These are phyloP conservation scores for Melanogaster broomeanus DNA, from an alignment of 768 basidiomycete genomes.

Conservation along the genomic window DNA sequence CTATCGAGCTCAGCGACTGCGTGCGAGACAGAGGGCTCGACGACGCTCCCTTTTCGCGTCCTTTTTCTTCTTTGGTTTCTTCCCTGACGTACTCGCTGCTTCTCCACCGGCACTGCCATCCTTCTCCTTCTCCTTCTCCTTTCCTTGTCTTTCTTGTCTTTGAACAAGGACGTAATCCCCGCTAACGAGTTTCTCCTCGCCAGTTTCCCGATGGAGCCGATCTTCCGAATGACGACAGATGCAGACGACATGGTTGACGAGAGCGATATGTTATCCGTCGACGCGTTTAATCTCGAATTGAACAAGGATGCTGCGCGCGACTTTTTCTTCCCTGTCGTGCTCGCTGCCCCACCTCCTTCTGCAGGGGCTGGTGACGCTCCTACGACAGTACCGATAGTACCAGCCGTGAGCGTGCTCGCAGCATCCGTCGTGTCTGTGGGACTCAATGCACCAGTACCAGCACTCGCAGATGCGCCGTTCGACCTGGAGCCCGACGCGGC, in stretches of 20 bases:
- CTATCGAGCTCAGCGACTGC: constrained; percentile 86
- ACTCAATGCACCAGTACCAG: constrained; percentile 21
- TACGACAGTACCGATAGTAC: constrained; percentile 24
- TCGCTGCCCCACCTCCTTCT: constrained; percentile 18
- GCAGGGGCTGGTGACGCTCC: not conserved
- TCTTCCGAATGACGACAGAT: constrained; percentile 94
- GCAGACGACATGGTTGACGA: constrained; percentile 94
- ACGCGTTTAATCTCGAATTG: constrained; percentile 84
- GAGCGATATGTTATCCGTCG: constrained; percentile 94
- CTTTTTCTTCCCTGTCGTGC: constrained; percentile 59
- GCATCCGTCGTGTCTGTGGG: constrained; percentile 30
- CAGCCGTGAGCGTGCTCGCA: constrained; percentile 40
- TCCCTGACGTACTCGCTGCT: constrained; percentile 32
- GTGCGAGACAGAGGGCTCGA: constrained; percentile 73
- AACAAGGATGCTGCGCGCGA: constrained; percentile 76
- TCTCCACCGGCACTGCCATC: constrained; percentile 38
- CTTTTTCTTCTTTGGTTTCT: constrained; percentile 54
- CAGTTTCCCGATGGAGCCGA: constrained; percentile 87
- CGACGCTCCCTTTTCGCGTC: constrained; percentile 64
- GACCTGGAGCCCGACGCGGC: constrained; percentile 9
- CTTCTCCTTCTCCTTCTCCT: constrained; percentile 34
- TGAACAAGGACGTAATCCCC: constrained; percentile 92
- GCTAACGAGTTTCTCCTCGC: constrained; percentile 87
- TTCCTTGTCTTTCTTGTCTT: constrained; percentile 67
- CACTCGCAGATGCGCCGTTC: constrained; percentile 33